phyloP scores from a whole-genome alignment of 306 rosid species.

The Trifolium subterraneum region DNA sequence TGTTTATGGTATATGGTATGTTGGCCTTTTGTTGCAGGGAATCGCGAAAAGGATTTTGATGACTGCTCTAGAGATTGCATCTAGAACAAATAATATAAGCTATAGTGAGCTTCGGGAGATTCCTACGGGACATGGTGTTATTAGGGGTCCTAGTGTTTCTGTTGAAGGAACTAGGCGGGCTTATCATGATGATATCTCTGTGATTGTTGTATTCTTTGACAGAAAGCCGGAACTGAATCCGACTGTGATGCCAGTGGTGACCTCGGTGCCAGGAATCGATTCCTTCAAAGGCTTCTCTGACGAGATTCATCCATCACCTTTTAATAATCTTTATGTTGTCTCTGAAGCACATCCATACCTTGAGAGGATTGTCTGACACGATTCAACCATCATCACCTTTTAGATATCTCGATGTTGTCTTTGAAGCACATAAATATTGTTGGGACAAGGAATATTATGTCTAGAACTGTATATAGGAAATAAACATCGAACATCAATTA shows the following conservation, averaged over 20 bases:
- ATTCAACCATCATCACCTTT: background rate
- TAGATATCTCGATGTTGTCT: background rate
- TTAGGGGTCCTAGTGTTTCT: slow-evolving; percentile 5
- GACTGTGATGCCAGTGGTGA: background rate
- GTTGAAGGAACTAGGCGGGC: background rate
- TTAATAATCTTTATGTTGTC: no score
- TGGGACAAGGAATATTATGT: no score
- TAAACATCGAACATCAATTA: no score
- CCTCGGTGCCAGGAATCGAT: background rate
- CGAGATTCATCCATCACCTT: no score
- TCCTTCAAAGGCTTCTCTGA: background rate
- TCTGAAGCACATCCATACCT: no score
- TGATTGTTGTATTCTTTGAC: background rate
- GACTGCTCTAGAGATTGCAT: background rate
- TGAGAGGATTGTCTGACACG: background rate
- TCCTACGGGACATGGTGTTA: background rate
- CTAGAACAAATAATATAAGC: background rate
- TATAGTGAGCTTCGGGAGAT: background rate
- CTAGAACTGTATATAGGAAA: background rate
- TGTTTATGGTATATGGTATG: background rate
- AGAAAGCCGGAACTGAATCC: background rate
- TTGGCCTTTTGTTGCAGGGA: background rate
- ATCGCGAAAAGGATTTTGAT: slow-evolving; percentile 2
- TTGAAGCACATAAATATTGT: no score
- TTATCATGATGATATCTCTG: background rate